Percentiles rank a stretch among this genome's conserved stretches.
These are phyloP conservation scores for Fusarium oligoseptatum DNA, from an alignment of 2,329 filamentous ascomycete genomes.

Conservation along the genomic window DNA sequence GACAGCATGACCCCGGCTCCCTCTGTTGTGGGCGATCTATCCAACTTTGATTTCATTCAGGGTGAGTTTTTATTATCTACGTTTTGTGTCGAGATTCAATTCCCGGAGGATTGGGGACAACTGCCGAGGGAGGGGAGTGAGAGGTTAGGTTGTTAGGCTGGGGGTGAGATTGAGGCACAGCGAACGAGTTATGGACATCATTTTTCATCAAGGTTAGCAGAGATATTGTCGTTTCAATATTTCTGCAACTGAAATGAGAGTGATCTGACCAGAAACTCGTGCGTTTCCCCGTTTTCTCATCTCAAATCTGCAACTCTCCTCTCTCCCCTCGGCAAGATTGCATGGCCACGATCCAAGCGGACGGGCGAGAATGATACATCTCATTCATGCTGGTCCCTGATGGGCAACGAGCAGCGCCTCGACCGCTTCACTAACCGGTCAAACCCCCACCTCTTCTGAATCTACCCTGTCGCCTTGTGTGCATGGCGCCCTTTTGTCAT, in stretches of 20 bases:
- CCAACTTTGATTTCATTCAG: conserved; percentile 64
- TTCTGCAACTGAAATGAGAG: neutral
- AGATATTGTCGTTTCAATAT: conserved; percentile 4
- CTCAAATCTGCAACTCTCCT: conserved; percentile 5
- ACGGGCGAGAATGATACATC: conserved; percentile 27
- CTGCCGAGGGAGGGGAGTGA: neutral
- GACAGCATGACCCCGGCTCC: conserved; percentile 57
- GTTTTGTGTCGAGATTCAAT: neutral
- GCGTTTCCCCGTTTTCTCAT: conserved; percentile 15
- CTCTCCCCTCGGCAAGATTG: conserved; percentile 15
- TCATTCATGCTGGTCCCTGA: conserved; percentile 24
- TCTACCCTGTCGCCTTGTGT: conserved; percentile 32
- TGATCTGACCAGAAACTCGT: neutral
- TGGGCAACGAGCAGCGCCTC: conserved; percentile 29
- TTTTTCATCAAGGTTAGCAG: conserved; percentile 9
- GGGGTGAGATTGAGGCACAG: neutral
- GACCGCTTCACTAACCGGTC: conserved; percentile 19
- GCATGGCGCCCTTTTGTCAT: conserved; percentile 32
- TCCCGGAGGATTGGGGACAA: neutral
- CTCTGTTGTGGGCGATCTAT: conserved; percentile 61
- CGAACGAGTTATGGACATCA: neutral
- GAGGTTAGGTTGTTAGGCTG: neutral
- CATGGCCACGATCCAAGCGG: conserved; percentile 39
- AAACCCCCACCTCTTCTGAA: conserved; percentile 32
- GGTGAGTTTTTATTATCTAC: conserved; percentile 55